Evolutionary conservation across 352 stramenopile genomes (phyloP), one percentile per base, ranked within the genome.

Genomic region (Thalassiosira ordinaria): DNA sequence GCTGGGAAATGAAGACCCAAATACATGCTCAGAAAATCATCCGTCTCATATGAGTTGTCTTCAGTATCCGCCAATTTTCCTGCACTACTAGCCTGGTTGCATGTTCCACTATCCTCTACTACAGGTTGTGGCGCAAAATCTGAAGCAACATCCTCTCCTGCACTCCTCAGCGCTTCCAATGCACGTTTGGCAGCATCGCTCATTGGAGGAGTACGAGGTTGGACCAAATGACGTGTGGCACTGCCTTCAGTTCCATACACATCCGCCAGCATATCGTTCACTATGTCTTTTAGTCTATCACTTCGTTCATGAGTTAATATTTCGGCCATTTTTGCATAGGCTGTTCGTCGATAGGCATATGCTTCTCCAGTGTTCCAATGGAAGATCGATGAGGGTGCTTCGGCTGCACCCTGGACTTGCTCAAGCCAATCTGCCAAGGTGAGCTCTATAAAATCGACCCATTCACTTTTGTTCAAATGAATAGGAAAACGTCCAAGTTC

Each of bases 371-470:
- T 67, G 35, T 90, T 87, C 91, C 91, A 95, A 31, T 72, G 51
- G 46, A 92, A 93, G 13, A 91, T n/a, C 29, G 47, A 37, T 33
- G 84, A 89, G 26, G 79, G 33, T 55, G 81, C 91, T 35, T 75
- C 73, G 0, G 88, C 76, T 14, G 89, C 91, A 49, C 91, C 89
- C 57, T 94, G 84, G 7, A 95, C 89, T 78, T 95, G 91, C 61
- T 95, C 91, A 6, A 95, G 61, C 88, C 88, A 95, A 84, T 95
- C 91, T 5, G 89, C 88, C 22, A 95, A 59, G 5, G 80, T 86
- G n/a, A 95, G 69, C 71, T 93, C 85, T 35, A 94, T 74, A 74
- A 94, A 94, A 65, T 94, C 88, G 5, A 93, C 65, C 82, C 85
- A 94, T 79, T 95, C 91, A 20, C 85, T 69, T 67, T 91, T 85